Base-by-base conservation (phyloP, 1,284 basidiomycete species). In the Cutaneotrichosporon dermatis region DNA sequence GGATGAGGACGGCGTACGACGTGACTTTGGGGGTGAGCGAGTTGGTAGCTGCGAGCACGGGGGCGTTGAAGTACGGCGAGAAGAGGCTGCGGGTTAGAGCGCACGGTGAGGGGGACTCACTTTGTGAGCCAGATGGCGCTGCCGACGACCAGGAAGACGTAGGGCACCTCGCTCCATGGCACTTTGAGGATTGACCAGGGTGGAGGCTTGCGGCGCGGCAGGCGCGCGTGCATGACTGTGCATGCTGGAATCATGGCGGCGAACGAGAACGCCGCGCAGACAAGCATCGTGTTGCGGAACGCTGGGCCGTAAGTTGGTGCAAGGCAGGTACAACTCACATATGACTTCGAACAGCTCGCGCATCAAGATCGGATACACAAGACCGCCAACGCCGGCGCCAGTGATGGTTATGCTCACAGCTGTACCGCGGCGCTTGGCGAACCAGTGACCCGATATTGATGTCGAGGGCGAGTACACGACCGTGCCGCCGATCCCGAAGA, bases 391-490 rank as follows among this genome's bases (percentile, higher is more conserved):
- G 6, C 76, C 76, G 16, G 66, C 69, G 5, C 76, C 76, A 37
- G 66, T 68, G 2, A 73, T 65, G 11, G 74, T 71, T 39, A 78
- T 66, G 0, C 72, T 74, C 2, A 75, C 69, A 4, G 76, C 76
- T 0, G 73, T 76, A 2, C 70, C 66, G 25, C 75, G 62, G 25
- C 66, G 67, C 12, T 66, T 58, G 43, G 72, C 57, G 58, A 78
- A 78, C 75, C 75, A 78, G 52, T 78, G 76, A 1, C 70, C 72
- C 2, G 69, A 66, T n/a, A 76, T 69, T 5, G 73, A 72, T 1
- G 73, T 76, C 0, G 71, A 65, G 4, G 76, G 74, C 1, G 73
- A 68, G 56, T 76, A 78, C 10, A 75, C 55, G 36, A 73, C 54
- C 1, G 71, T 65, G 3, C 71, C 73, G 4, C 69, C 69, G 3